Base-by-base conservation (phyloP, 768 basidiomycete genomes). In the Termitomyces sp. region DNA sequence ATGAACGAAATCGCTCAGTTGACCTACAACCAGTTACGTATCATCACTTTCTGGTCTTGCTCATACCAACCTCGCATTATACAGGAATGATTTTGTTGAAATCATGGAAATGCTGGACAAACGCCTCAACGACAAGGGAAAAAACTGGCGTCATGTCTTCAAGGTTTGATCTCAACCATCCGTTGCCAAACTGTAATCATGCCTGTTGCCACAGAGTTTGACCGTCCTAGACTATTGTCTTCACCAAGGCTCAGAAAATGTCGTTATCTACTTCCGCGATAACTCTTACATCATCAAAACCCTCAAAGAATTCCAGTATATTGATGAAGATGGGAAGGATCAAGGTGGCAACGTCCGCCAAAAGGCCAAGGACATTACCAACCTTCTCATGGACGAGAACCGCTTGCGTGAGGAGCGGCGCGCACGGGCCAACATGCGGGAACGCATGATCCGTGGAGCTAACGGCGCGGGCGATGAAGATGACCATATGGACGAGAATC, bases 51-150 rank as follows among this genome's bases (percentile, higher is more conserved):
- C 23, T 27, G 20, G 29, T 9, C 22, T 42, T 36, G 20, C 40
- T 58, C 33, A 32, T 35, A 31, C 53, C 50, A 20, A 58, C 35
- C 36, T 44, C 16, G n/a, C n/a, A 12, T n/a, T 13, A 41, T 22
- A 2, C 16, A 82, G 94, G 72, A 89, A 86, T 56, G 95, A 98
- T 65, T 99, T 99, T 69, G 94, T 98, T 12, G 97, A 99, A 74
- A 92, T 99, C 65, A 98, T 99, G 94, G 97, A 99, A 77, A 97
- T 98, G 93, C 80, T 99, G 46, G 97, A 98, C 73, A 98, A 99
- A 73, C 86, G 97, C 49, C 75, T 99, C 58, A 94, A 94, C 63
- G 97, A 99, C 76, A 98, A 97, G 78, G 97, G 97, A 35, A 98
- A 98, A 84, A 98, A 98, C 65, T 99, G 97, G 97, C 83, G 96